Percentiles rank a stretch among this genome's conserved stretches.
phyloP scores from a whole-genome alignment of 495 filamentous ascomycete species.

The Halenospora varia region DNA sequence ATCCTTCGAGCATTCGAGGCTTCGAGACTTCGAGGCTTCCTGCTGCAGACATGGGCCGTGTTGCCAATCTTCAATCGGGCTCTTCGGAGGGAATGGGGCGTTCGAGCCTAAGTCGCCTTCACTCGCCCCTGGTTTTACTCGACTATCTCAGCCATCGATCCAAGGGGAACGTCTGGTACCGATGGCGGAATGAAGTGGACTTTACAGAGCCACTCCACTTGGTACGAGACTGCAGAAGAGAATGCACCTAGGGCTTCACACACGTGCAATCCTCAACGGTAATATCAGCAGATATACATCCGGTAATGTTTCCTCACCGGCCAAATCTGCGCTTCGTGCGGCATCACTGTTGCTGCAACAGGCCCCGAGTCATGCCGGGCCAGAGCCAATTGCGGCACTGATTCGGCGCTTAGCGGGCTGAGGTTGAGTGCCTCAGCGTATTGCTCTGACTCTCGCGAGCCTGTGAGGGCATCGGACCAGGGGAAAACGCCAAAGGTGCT shows the following conservation, averaged over 20 bases:
- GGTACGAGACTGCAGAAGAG: too few species aligned
- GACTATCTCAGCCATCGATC: background rate
- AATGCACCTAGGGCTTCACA: too few species aligned
- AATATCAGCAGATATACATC: too few species aligned
- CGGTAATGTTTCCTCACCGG: background rate
- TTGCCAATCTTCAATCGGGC: background rate
- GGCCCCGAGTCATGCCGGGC: background rate
- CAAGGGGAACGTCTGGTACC: too few species aligned
- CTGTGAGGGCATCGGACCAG: background rate
- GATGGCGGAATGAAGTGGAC: too few species aligned
- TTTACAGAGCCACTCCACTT: too few species aligned
- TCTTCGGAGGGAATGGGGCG: background rate
- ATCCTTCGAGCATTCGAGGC: too few species aligned
- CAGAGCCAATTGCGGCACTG: background rate
- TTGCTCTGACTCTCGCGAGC: too few species aligned
- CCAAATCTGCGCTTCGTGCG: background rate
- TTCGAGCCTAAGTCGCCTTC: background rate
- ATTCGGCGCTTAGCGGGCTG: background rate
- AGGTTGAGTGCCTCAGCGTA: too few species aligned
- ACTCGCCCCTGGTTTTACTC: background rate
- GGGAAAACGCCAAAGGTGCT: too few species aligned
- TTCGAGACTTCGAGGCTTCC: too few species aligned
- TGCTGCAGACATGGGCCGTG: background rate
- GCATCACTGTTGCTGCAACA: background rate
- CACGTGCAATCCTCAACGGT: too few species aligned